Base-by-base conservation (phyloP, 2,329 filamentous ascomycete species). In the Fusarium sambucinum region DNA sequence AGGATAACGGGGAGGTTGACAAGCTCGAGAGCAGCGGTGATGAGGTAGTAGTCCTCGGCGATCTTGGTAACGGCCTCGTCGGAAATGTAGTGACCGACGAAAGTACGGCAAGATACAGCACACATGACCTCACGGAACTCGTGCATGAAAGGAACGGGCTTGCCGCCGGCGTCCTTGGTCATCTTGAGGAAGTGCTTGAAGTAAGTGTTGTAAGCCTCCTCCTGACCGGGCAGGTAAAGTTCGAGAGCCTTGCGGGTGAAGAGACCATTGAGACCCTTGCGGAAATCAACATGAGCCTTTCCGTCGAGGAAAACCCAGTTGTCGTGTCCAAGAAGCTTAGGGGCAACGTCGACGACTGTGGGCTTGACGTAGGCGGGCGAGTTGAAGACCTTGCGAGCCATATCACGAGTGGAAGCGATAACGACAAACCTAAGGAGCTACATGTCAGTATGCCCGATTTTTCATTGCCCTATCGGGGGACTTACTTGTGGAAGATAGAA, bases 251-350 rank as follows among this genome's bases (percentile, higher is more conserved):
- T 89, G 77, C 94, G 92, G 44, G 95, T 98, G 84, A 99, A 99
- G 29, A 98, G 87, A 60, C 90, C 91, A 79, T 97, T 98, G 71
- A 99, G 85, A 54, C 96, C 96, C 84, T 97, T 98, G 78, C 96
- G 94, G 83, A 96, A 99, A 76, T 98, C 96, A 72, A 97, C 93
- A 75, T 99, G 96, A 38, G 90, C 89, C 82, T 94, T 96, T 76
- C 96, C 96, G 77, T 98, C 95, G 70, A 99, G 85, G 82, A 98
- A 98, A 19, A 98, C 96, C 93, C 94, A 99, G 84, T 97, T 97
- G 75, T 92, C 91, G 64, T 90, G 87, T 62, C 96, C 92, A 53
- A 99, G 89, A 51, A 99, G 91, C 84, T 98, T 98, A 81, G 93
- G 90, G 21, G 96, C 96, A 62, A 91, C 89, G 78, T 98, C 95